These are phyloP conservation scores for Apiotrichum brassicae DNA, from an alignment of 1,284 basidiomycete species.

Conservation along the genomic window DNA sequence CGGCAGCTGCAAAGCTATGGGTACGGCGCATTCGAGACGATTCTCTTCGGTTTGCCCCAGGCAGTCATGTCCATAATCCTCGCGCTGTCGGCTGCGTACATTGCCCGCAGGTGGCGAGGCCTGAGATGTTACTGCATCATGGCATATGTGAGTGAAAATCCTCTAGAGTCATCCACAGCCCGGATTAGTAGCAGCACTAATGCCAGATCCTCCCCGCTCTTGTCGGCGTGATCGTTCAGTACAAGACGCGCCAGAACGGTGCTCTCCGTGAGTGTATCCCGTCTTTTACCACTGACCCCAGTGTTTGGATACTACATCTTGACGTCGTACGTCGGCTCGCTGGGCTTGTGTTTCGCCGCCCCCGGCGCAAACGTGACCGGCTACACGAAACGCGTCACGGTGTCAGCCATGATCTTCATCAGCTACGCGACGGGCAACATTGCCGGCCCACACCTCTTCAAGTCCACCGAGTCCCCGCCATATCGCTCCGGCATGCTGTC, in stretches of 20 bases:
- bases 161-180: too few relatives aligned
- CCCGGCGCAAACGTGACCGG: conserved; percentile 32
- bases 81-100: conserved; percentile 26
- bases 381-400: conserved; percentile 30
- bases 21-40: conserved; percentile 31
- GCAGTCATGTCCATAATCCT: conserved; percentile 30
- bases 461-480: conserved; percentile 26
- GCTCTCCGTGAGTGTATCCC: conserved; percentile 22
- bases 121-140: conserved; percentile 24
- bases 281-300: conserved; percentile 3
- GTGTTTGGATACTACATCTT: conserved; percentile 36
- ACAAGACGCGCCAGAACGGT: conserved; percentile 16
- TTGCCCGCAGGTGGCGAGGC: conserved; percentile 23
- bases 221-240: conserved; percentile 25
- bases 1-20: conserved; percentile 32
- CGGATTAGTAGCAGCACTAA: too few relatives aligned
- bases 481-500: conserved; percentile 32
- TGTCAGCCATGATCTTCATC: conserved; percentile 30
- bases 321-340: conserved; percentile 29
- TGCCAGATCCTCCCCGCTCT: conserved; percentile 22
- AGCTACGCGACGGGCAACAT: conserved; percentile 24
- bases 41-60: conserved; percentile 31
- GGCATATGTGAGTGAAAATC: conserved; percentile 1
- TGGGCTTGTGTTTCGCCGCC: conserved; percentile 28
- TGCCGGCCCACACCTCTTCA: conserved; percentile 29